phyloP scores from a whole-genome alignment of 192 early-diverging fungal species.

The Pecoramyces ruminantium region DNA sequence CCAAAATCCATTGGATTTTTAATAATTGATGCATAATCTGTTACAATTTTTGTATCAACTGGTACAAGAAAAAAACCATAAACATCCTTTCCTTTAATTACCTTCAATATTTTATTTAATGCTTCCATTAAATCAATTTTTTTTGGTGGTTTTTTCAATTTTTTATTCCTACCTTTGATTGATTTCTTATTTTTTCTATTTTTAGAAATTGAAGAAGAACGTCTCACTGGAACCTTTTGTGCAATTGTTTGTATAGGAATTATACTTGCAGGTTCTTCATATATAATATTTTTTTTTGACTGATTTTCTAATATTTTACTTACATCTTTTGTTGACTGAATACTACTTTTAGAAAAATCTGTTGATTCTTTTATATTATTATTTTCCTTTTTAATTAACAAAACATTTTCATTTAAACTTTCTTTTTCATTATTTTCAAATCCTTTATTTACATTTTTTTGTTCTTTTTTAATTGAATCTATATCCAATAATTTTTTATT shows the following conservation, averaged over 20 bases:
- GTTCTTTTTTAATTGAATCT: too few relatives aligned
- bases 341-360: neutral
- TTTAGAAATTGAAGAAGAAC: neutral
- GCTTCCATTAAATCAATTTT: conserved; percentile 43
- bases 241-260: neutral
- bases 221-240: neutral
- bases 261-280: neutral
- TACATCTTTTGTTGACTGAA: neutral
- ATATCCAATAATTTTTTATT: neutral
- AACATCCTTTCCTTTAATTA: conserved; percentile 52
- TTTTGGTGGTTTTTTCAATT: conserved; percentile 8
- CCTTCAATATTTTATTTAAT: conserved; percentile 39
- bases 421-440: too few relatives aligned
- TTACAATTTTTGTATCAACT: conserved; percentile 53
- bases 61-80: conserved; percentile 81
- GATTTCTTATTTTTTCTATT: neutral
- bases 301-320: neutral
- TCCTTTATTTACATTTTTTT: too few relatives aligned
- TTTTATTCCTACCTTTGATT: neutral
- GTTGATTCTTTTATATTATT: too few relatives aligned
- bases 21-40: conserved; percentile 68
- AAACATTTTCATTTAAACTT: too few relatives aligned
- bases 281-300: neutral
- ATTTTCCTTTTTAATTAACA: too few relatives aligned
- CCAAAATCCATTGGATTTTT: conserved; percentile 80